Percentiles rank a stretch among this genome's conserved stretches.
phyloP scores from a whole-genome alignment of 2,329 filamentous ascomycete species.

The Hypoxylon sp. region DNA sequence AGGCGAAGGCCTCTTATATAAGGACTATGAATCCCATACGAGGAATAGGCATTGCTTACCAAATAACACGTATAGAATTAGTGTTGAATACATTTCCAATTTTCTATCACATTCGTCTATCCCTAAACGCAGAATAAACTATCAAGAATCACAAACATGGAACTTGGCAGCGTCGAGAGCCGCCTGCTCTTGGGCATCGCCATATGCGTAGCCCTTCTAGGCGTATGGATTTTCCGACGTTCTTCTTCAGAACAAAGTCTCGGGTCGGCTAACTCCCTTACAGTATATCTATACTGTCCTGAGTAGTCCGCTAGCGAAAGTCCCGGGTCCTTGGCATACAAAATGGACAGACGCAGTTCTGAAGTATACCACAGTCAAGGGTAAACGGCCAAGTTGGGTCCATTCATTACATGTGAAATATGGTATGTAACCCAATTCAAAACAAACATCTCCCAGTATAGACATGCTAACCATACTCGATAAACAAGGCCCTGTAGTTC shows the following conservation, averaged over 20 bases:
- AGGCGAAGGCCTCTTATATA: not conserved
- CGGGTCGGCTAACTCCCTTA: slow-evolving; percentile 16
- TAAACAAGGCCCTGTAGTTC: slow-evolving; percentile 49
- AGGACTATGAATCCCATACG: not conserved
- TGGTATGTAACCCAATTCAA: slow-evolving; percentile 30
- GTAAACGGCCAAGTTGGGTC: slow-evolving; percentile 44
- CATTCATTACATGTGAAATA: slow-evolving; percentile 50
- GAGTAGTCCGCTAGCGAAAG: slow-evolving; percentile 42
- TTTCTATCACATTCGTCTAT: not conserved
- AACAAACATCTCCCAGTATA: not conserved
- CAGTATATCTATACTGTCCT: slow-evolving; percentile 37
- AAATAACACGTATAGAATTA: not conserved
- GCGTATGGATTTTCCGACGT: slow-evolving; percentile 20
- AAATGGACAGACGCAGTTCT: slow-evolving; percentile 44
- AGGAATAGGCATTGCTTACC: not conserved
- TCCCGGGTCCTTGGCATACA: slow-evolving; percentile 51
- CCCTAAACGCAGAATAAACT: not conserved
- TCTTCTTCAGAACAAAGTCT: not conserved
- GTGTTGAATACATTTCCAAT: not conserved
- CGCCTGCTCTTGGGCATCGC: slow-evolving; percentile 19
- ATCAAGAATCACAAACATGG: slow-evolving; percentile 23
- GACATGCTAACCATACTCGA: slow-evolving; percentile 1
- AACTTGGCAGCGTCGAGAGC: slow-evolving; percentile 16
- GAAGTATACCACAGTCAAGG: slow-evolving; percentile 35
- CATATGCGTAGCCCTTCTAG: slow-evolving; percentile 18